These are phyloP conservation scores for Ramalina intermedia DNA, from an alignment of 495 filamentous ascomycete species.

Conservation along the genomic window DNA sequence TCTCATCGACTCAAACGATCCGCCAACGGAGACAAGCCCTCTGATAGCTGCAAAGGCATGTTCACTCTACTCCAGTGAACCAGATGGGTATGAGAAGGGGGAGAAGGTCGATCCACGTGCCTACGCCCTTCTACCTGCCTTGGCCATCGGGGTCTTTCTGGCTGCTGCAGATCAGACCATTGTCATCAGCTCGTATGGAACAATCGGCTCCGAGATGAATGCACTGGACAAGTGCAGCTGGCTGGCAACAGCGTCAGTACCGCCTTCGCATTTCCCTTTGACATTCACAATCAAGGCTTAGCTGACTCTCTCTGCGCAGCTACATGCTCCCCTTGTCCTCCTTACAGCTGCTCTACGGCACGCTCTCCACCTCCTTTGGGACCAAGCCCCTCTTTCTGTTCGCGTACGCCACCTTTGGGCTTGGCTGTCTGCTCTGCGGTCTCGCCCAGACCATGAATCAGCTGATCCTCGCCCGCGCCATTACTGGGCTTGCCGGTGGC, in stretches of 20 bases:
- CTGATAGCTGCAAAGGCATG: not conserved
- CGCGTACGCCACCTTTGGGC: constrained; percentile 37
- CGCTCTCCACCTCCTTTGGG: constrained; percentile 43
- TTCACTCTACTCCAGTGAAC: too few species aligned
- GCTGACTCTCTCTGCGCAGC: not conserved
- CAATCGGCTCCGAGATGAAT: constrained; percentile 1
- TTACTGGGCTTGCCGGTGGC: constrained; percentile 42
- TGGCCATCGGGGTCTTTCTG: constrained; percentile 1
- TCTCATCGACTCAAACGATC: not conserved
- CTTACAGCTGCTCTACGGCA: constrained; percentile 40
- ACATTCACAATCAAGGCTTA: too few species aligned
- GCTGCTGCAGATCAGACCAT: constrained; percentile 3
- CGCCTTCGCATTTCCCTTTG: not conserved
- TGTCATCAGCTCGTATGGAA: not conserved
- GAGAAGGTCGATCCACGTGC: not conserved
- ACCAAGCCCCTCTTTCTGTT: constrained; percentile 38
- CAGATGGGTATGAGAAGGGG: not conserved
- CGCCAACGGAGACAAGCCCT: not conserved
- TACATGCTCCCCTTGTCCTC: constrained; percentile 32
- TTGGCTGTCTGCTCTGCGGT: constrained; percentile 38
- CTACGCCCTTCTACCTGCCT: constrained; percentile 4
- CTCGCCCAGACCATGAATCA: constrained; percentile 36
- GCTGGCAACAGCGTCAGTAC: constrained; percentile 1
- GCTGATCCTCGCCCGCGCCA: constrained; percentile 38
- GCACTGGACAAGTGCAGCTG: not conserved